A percentile compares a stretch with the other conserved stretches of the same genome.
phyloP scores from a whole-genome alignment of 1,139 yeast genomes.

The Sugiyamaella japonica region DNA sequence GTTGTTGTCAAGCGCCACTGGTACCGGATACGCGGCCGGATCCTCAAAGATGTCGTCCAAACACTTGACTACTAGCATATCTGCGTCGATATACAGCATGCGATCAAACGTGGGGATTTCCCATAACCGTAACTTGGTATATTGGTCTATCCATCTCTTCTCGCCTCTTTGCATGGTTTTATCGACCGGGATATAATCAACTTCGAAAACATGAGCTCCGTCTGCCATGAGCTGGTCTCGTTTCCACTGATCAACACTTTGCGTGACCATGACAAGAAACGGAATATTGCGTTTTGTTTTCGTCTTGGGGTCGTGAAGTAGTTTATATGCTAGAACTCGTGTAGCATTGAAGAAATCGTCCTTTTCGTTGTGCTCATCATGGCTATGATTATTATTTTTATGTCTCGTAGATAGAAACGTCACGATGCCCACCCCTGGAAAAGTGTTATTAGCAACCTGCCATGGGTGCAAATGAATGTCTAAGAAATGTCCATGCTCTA shows the following conservation, averaged over 20 bases:
- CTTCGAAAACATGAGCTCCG: conserved; percentile 22
- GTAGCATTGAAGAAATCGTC: conserved; percentile 24
- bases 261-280: conserved; percentile 22
- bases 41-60: conserved; percentile 22
- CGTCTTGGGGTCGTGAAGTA: conserved; percentile 21
- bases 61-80: conserved; percentile 19
- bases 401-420: conserved; percentile 13
- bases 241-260: conserved; percentile 18
- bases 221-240: conserved; percentile 19
- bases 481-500: not conserved
- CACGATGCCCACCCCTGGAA: conserved; percentile 2
- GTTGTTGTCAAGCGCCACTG: conserved; percentile 16
- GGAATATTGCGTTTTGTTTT: conserved; percentile 14
- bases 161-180: conserved; percentile 17
- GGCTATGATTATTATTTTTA: not conserved
- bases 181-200: conserved; percentile 17
- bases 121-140: conserved; percentile 22
- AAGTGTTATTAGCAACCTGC: not conserved
- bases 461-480: conserved; percentile 1
- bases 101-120: conserved; percentile 21
- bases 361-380: not conserved
- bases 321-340: conserved; percentile 22
- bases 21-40: conserved; percentile 16
- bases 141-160: conserved; percentile 22
- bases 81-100: conserved; percentile 22